Percentiles rank a stretch among this genome's conserved stretches.
phyloP scores from a whole-genome alignment of 495 filamentous ascomycete genomes.

The Annulohypoxylon nitens region DNA sequence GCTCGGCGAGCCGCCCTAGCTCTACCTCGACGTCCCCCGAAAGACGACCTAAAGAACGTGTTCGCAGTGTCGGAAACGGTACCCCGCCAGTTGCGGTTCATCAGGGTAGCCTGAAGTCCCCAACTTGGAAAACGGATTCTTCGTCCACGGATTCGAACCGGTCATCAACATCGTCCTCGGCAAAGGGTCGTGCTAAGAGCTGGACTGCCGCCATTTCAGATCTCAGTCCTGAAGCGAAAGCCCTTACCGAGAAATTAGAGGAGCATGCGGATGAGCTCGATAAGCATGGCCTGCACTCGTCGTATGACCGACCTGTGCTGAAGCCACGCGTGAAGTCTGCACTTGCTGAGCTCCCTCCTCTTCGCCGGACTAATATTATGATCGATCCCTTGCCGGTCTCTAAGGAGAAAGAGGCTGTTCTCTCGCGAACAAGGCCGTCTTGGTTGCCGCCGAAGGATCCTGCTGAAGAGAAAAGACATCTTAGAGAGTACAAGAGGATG shows the following conservation, averaged over 20 bases:
- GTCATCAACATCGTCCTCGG: slow-evolving; percentile 49
- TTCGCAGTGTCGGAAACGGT: slow-evolving; percentile 67
- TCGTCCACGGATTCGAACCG: slow-evolving; percentile 40
- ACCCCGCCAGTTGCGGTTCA: slow-evolving; percentile 64
- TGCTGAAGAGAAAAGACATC: slow-evolving; percentile 89
- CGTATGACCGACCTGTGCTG: slow-evolving; percentile 44
- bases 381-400: slow-evolving; percentile 96
- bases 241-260: slow-evolving; percentile 89
- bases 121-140: slow-evolving; percentile 60
- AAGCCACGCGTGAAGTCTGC: slow-evolving; percentile 70
- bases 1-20: slow-evolving; percentile 63
- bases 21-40: slow-evolving; percentile 72
- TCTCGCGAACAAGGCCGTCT: slow-evolving; percentile 90
- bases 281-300: slow-evolving; percentile 48
- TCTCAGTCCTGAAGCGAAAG: slow-evolving; percentile 87
- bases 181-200: slow-evolving; percentile 77
- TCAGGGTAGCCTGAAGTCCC: slow-evolving; percentile 63
- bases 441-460: slow-evolving; percentile 97
- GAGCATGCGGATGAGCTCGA: slow-evolving; percentile 79
- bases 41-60: slow-evolving; percentile 61
- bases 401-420: slow-evolving; percentile 94
- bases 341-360: slow-evolving; percentile 78
- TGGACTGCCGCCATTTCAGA: slow-evolving; percentile 85
- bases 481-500: slow-evolving; percentile 94
- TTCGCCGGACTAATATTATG: slow-evolving; percentile 90